Conservation (phyloP, 148 eudicot genomes). For the Silene latifolia region DNA sequence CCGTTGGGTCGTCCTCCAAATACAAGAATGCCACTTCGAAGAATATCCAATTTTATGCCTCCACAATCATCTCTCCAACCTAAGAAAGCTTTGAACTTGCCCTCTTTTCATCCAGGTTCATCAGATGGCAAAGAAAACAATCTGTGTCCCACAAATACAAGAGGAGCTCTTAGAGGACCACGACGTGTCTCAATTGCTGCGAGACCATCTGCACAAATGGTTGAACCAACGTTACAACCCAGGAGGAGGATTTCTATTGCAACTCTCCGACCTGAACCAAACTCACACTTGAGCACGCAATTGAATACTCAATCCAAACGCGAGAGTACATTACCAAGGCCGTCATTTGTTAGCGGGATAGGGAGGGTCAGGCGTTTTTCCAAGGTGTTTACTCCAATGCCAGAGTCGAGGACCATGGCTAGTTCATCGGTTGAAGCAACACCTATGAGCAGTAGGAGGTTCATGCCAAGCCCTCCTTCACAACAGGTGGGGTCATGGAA, state of each 20-base stretch:
- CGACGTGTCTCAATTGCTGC: constrained; percentile 60
- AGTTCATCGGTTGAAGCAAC: constrained; percentile 43
- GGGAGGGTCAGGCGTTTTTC: constrained; percentile 68
- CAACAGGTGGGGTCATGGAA: constrained; percentile 63
- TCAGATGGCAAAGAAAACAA: constrained; percentile 58
- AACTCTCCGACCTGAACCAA: constrained; percentile 40
- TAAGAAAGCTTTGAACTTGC: constrained; percentile 34
- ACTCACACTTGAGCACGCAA: constrained; percentile 32
- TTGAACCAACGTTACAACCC: constrained; percentile 40
- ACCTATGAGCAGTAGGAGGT: constrained; percentile 56
- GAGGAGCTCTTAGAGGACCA: constrained; percentile 36
- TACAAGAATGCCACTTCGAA: constrained; percentile 63
- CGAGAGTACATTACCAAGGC: constrained; percentile 44
- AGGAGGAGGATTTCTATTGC: constrained; percentile 70
- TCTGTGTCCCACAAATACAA: constrained; percentile 24
- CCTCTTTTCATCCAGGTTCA: constrained; percentile 30
- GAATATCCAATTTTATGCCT: constrained; percentile 58
- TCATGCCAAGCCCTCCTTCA: constrained; percentile 82
- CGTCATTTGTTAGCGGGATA: constrained; percentile 60
- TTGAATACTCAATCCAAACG: constrained; percentile 30
- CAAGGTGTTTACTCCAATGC: constrained; percentile 50
- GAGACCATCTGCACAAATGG: constrained; percentile 40
- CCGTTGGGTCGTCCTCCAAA: constrained; percentile 71
- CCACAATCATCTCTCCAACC: constrained; percentile 40
- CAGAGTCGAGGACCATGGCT: constrained; percentile 29